Evolutionary conservation across 1,284 basidiomycete species (phyloP), one percentile per base, ranked within the genome.

Genomic region (Ceratobasidium theobromae): DNA sequence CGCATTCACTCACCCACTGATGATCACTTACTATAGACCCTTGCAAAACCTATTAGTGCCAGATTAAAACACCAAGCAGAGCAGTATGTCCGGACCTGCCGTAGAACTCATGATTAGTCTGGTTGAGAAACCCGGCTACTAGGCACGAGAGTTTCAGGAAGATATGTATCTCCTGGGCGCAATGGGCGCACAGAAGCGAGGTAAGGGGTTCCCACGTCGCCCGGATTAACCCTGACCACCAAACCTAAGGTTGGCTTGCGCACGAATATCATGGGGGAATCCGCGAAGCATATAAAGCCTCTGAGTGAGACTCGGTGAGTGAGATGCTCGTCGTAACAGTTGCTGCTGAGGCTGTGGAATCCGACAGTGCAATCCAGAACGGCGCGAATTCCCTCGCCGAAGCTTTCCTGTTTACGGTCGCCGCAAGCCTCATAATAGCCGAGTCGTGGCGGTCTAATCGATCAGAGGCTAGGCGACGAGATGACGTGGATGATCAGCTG

Each of bases 301-400:
- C 79, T 95, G 32, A 93, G 91, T 3, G 93, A 95, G 75, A 83
- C 87, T 14, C 83, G 84, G 91, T 93, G 69, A 70, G 82, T 78
- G 14, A 30, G 38, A n/a, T 23, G 21, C 53, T 14, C 38, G 21
- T 52, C 18, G 18, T 28, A 32, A n/a, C 27, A 45, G 35, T 21
- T 51, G 40, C 35, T 5, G 23, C 49, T 46, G n/a, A 54, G n/a
- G 23, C n/a, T 18, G 64, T 43, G 6, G 28, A 53, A 1, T 33
- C 69, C 35, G 60, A 6, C 68, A 94, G 93, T 71, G 93, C 93
- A 0, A 90, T 95, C 58, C 91, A 94, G 72, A 93, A 89, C 72
- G 93, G 93, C 14, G 91, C 93, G 12, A 93, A 92, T 68, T 83
- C 87, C 16, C 78, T 95, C 11, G 92, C 93, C 0, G 93, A 95